Percentiles rank a stretch among this genome's conserved stretches.
These are phyloP conservation scores for Calonectria pteridis DNA, from an alignment of 2,329 filamentous ascomycete genomes.

Conservation along the genomic window DNA sequence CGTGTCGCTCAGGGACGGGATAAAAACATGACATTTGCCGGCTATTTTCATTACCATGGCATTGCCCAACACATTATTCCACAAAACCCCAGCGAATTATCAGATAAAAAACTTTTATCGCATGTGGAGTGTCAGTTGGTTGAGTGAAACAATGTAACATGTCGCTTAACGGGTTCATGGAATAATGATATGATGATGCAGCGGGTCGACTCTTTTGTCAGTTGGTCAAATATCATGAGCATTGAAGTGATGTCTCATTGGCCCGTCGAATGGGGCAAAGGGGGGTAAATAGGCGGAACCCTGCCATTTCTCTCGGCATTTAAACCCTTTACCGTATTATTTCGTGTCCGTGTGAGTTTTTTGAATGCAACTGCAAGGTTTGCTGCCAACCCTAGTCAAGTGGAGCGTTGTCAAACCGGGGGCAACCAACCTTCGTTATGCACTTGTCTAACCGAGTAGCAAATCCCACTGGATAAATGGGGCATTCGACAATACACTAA, in stretches of 20 bases:
- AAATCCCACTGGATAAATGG: neutral
- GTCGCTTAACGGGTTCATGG: neutral
- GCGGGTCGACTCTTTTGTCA: neutral
- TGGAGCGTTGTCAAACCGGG: neutral
- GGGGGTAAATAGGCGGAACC: neutral
- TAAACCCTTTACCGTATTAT: neutral
- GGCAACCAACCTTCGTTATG: neutral
- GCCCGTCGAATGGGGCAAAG: neutral
- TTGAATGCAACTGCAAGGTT: neutral
- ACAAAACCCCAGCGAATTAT: neutral
- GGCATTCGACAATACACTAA: too few species aligned
- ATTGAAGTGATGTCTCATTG: too few species aligned
- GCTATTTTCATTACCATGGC: neutral
- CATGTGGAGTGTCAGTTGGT: neutral
- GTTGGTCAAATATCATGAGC: neutral
- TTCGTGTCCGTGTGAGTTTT: too few species aligned
- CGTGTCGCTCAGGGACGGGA: neutral
- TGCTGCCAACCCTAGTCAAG: neutral
- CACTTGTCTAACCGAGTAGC: neutral
- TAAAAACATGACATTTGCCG: neutral
- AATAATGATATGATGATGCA: neutral
- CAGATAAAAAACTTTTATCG: neutral
- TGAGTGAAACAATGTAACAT: neutral
- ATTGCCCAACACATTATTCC: neutral
- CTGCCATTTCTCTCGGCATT: neutral